phyloP scores from a whole-genome alignment of 192 early-diverging fungal species.

The Linnemannia exigua region DNA sequence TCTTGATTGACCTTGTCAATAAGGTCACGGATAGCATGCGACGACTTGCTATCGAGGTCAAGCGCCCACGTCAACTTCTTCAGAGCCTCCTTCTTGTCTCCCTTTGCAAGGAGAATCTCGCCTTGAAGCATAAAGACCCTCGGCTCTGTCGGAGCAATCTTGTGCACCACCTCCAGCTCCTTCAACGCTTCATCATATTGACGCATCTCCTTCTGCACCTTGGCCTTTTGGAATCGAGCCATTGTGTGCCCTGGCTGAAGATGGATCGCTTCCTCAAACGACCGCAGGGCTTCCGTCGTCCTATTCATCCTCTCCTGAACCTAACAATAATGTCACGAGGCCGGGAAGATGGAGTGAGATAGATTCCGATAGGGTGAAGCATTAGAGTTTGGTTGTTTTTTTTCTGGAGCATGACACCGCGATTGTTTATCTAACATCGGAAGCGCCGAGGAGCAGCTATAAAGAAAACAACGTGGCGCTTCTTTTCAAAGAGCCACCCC shows the following conservation, averaged over 20 bases:
- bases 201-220: constrained; percentile 68
- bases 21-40: constrained; percentile 59
- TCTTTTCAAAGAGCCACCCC: background rate
- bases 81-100: constrained; percentile 66
- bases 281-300: constrained; percentile 64
- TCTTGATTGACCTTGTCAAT: constrained; percentile 59
- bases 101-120: constrained; percentile 65
- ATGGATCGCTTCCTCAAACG: constrained; percentile 73
- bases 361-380: background rate
- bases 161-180: constrained; percentile 73
- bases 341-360: constrained; percentile 1
- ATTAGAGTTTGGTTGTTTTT: constrained; percentile 9
- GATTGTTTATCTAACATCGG: background rate
- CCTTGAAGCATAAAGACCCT: constrained; percentile 77
- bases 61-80: constrained; percentile 74
- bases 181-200: constrained; percentile 73
- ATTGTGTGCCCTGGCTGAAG: constrained; percentile 68
- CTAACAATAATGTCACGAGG: constrained; percentile 28
- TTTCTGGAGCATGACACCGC: background rate
- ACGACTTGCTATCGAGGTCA: constrained; percentile 67
- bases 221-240: constrained; percentile 77
- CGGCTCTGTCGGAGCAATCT: constrained; percentile 60
- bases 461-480: constrained; percentile 6
- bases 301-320: constrained; percentile 69
- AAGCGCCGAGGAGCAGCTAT: background rate